Evolutionary conservation across 306 rosid genomes (phyloP).

Genomic region (Pyrus bretschneideri): DNA sequence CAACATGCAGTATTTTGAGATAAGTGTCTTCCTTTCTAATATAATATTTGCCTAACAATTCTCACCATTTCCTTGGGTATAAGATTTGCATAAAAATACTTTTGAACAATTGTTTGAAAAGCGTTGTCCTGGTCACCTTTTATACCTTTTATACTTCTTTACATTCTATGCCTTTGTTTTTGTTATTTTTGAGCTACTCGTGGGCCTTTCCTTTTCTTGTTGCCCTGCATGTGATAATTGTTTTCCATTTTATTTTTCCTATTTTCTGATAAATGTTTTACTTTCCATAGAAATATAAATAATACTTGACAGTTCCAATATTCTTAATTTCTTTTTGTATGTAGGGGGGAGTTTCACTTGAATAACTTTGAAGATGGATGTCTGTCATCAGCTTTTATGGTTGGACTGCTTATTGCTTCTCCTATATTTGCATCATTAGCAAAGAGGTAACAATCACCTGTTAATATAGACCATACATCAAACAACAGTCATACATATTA

Average conservation of each 20-base stretch:
- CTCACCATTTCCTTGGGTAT: neutral
- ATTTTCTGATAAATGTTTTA: neutral
- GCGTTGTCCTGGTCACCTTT: neutral
- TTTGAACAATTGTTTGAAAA: neutral
- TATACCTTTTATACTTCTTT: neutral
- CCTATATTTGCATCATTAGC: slow-evolving; percentile 85
- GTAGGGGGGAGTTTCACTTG: slow-evolving; percentile 86
- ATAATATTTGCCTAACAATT: neutral
- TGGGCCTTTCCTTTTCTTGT: neutral
- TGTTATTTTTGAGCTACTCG: neutral
- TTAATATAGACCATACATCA: neutral
- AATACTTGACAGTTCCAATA: neutral
- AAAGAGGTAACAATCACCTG: slow-evolving; percentile 47
- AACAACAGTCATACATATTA: neutral
- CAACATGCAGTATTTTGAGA: neutral
- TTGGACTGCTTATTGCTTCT: slow-evolving; percentile 86
- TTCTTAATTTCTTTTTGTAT: slow-evolving; percentile 12
- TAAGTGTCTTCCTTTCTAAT: neutral
- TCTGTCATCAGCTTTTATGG: slow-evolving; percentile 93
- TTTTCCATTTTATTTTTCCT: neutral
- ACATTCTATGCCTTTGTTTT: neutral
- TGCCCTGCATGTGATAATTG: neutral
- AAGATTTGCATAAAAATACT: neutral
- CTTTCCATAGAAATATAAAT: neutral
- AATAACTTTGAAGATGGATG: slow-evolving; percentile 87